Evolutionary conservation across 192 early-diverging fungal species (phyloP).

Genomic region (Backusella morwellensis): DNA sequence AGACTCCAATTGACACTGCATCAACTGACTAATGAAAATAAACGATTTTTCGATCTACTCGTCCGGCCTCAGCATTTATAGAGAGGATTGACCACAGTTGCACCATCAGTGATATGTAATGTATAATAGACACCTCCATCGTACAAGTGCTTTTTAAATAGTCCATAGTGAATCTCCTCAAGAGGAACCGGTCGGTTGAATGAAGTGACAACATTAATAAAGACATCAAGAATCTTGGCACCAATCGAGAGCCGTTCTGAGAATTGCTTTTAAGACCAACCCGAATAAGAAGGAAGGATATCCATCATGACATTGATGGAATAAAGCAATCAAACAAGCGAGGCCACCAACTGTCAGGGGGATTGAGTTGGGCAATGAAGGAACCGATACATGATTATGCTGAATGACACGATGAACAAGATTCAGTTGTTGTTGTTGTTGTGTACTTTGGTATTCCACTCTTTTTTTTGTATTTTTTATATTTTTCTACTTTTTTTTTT

Average conservation of each 20-base stretch:
- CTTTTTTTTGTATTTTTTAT: too few relatives aligned
- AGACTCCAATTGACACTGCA: constrained; percentile 23
- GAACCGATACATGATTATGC: background rate
- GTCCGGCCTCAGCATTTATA: constrained; percentile 24
- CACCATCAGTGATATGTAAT: constrained; percentile 42
- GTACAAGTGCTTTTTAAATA: constrained; percentile 43
- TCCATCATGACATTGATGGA: constrained; percentile 19
- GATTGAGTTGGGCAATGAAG: too few relatives aligned
- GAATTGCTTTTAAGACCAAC: constrained; percentile 23
- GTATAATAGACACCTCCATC: constrained; percentile 48
- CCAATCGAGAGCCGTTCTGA: constrained; percentile 27
- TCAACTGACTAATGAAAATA: constrained; percentile 37
- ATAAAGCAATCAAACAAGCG: too few relatives aligned
- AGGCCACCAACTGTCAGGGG: too few relatives aligned
- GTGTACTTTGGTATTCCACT: too few relatives aligned
- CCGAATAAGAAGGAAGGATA: constrained; percentile 29
- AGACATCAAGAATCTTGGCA: constrained; percentile 20
- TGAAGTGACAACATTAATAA: constrained; percentile 15
- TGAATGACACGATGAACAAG: constrained; percentile 13
- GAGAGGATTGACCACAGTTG: constrained; percentile 31
- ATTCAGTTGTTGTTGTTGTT: background rate
- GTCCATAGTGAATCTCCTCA: constrained; percentile 19
- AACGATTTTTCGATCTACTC: constrained; percentile 38
- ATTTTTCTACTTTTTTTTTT: too few relatives aligned
- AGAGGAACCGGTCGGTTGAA: background rate